These are phyloP conservation scores for Kodamaea plutei DNA, from an alignment of 1,139 yeast genomes.

Conservation along the genomic window DNA sequence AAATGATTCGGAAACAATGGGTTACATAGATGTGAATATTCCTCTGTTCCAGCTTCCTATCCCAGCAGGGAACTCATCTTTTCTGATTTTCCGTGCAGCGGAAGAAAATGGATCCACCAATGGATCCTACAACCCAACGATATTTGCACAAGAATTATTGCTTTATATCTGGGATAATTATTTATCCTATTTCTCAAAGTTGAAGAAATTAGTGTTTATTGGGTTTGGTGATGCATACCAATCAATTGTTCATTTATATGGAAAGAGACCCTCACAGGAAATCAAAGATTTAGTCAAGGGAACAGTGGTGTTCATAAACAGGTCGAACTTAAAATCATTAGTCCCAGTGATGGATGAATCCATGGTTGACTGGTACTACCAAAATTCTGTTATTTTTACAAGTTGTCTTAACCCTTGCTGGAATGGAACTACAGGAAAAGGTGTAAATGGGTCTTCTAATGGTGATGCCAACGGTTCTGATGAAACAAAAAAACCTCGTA, in stretches of 20 bases:
- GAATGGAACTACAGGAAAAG: slow-evolving; percentile 40
- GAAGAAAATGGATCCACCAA: slow-evolving; percentile 14
- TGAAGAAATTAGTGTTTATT: slow-evolving; percentile 69
- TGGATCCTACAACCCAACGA: slow-evolving; percentile 50
- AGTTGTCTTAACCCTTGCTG: slow-evolving; percentile 73
- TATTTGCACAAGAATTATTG: slow-evolving; percentile 71
- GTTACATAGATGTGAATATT: slow-evolving; percentile 78
- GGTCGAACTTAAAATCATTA: slow-evolving; percentile 64
- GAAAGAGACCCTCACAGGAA: slow-evolving; percentile 63
- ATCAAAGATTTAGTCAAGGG: slow-evolving; percentile 65
- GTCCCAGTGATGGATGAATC: slow-evolving; percentile 87
- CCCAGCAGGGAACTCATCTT: slow-evolving; percentile 16
- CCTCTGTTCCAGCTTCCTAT: slow-evolving; percentile 47
- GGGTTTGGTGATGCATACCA: slow-evolving; percentile 91
- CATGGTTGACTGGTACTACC: slow-evolving; percentile 87
- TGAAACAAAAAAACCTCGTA: slow-evolving; percentile 67
- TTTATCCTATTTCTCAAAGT: slow-evolving; percentile 63
- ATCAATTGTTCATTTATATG: slow-evolving; percentile 81
- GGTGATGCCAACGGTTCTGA: slow-evolving; percentile 17
- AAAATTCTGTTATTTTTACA: slow-evolving; percentile 79
- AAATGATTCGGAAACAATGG: slow-evolving; percentile 51
- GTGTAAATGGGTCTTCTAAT: slow-evolving; percentile 26
- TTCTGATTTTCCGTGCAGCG: slow-evolving; percentile 7
- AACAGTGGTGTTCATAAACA: slow-evolving; percentile 66
- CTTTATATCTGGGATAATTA: slow-evolving; percentile 90